A percentile compares a stretch with the other conserved stretches of the same genome.
phyloP scores from a whole-genome alignment of 768 basidiomycete genomes.

The Lanmaoa rubissima region DNA sequence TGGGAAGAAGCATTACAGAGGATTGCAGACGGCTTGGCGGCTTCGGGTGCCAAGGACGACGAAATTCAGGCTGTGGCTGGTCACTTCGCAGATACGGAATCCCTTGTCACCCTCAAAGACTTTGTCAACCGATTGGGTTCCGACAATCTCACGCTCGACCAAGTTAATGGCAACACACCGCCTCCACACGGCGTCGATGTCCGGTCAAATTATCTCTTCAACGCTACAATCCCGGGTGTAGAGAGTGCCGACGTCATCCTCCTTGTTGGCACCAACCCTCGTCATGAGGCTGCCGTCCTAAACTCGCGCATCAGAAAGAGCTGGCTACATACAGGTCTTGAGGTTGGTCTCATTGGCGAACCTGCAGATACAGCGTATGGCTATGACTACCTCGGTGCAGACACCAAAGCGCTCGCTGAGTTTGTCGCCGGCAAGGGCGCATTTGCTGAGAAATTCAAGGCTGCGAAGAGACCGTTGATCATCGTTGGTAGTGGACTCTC shows the following conservation, averaged over 20 bases:
- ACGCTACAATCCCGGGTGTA: conserved; percentile 84
- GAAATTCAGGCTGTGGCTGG: conserved; percentile 97
- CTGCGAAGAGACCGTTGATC: conserved; percentile 88
- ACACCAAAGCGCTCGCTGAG: conserved; percentile 69
- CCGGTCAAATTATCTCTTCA: conserved; percentile 96
- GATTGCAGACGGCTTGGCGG: conserved; percentile 72
- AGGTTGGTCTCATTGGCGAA: conserved; percentile 89
- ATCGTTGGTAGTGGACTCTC: conserved; percentile 85
- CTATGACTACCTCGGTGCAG: conserved; percentile 85
- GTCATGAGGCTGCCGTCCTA: conserved; percentile 95
- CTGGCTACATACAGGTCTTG: conserved; percentile 84
- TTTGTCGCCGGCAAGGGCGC: conserved; percentile 75
- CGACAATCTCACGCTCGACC: conserved; percentile 87
- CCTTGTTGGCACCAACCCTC: conserved; percentile 92
- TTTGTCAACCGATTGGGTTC: conserved; percentile 90
- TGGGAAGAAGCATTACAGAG: conserved; percentile 89
- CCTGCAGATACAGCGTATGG: conserved; percentile 89
- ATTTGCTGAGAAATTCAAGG: conserved; percentile 85
- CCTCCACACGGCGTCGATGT: conserved; percentile 85
- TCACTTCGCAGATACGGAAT: conserved; percentile 89
- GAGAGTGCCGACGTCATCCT: conserved; percentile 92
- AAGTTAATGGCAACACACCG: conserved; percentile 58
- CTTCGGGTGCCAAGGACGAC: conserved; percentile 81
- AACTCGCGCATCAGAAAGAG: conserved; percentile 96
- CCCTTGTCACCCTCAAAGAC: conserved; percentile 92